phyloP scores from a whole-genome alignment of 345 rosid species.

The Bruguiera gymnorhiza region DNA sequence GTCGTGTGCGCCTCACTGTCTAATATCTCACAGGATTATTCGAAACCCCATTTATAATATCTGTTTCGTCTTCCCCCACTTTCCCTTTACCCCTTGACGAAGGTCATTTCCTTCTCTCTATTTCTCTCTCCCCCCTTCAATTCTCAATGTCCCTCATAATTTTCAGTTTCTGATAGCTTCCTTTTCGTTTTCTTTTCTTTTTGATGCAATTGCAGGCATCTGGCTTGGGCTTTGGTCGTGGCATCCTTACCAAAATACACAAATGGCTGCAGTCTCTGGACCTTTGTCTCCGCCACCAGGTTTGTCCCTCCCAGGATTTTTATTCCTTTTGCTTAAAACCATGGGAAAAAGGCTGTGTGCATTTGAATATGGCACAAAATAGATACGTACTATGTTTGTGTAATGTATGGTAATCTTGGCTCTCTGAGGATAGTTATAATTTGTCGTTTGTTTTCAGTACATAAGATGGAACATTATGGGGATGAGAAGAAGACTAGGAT shows the following conservation, averaged over 20 bases:
- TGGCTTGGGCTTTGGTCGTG: constrained; percentile 35
- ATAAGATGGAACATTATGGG: constrained; percentile 39
- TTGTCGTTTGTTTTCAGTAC: neutral
- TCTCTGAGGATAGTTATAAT: neutral
- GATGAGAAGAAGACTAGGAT: constrained; percentile 51
- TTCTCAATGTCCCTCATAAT: neutral
- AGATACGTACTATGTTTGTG: no score
- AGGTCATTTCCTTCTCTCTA: constrained; percentile 37
- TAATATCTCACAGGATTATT: constrained; percentile 15
- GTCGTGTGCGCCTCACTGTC: constrained; percentile 23
- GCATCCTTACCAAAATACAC: constrained; percentile 7
- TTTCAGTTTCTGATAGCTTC: no score
- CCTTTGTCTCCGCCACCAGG: constrained; percentile 30
- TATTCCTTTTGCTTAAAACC: no score
- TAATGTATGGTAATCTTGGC: neutral
- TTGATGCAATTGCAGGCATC: constrained; percentile 28
- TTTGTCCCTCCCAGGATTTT: neutral
- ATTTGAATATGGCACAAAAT: no score
- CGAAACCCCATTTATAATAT: constrained; percentile 7
- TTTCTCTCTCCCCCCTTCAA: neutral
- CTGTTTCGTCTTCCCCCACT: constrained; percentile 17
- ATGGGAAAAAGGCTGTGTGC: no score
- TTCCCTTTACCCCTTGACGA: constrained; percentile 35
- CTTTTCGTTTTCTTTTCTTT: neutral
- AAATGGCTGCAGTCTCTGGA: constrained; percentile 43